Conservation (phyloP, 2,329 filamentous ascomycete species). For the Neospermospora avenae region DNA sequence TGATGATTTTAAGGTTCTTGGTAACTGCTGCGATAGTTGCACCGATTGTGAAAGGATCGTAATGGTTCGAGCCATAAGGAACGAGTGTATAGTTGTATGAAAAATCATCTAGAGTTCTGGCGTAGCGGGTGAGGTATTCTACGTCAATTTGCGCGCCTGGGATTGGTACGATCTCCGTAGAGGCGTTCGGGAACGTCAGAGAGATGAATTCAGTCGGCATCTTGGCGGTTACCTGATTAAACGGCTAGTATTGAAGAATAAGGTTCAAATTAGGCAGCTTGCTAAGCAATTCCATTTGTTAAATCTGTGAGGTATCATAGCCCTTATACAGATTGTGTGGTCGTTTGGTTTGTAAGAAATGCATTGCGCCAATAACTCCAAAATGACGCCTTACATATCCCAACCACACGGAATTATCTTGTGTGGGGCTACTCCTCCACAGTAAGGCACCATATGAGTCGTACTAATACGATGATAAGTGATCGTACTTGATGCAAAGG, state of each 20-base stretch:
- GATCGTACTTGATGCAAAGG: neutral
- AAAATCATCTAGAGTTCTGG: slow-evolving; percentile 55
- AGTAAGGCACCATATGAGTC: neutral
- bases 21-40: slow-evolving; percentile 55
- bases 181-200: slow-evolving; percentile 53
- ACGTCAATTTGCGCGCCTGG: slow-evolving; percentile 51
- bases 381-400: slow-evolving; percentile 4
- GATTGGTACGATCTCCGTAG: slow-evolving; percentile 53
- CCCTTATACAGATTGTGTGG: neutral
- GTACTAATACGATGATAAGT: neutral
- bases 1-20: slow-evolving; percentile 58
- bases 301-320: neutral
- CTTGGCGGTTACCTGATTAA: slow-evolving; percentile 12
- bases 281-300: too few species aligned
- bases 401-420: neutral
- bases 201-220: slow-evolving; percentile 57
- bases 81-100: slow-evolving; percentile 60
- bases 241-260: neutral
- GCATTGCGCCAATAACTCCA: neutral
- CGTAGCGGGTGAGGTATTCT: slow-evolving; percentile 54
- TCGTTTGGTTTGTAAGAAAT: slow-evolving; percentile 5
- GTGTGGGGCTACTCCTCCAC: neutral
- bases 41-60: slow-evolving; percentile 56
- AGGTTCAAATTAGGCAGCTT: neutral
- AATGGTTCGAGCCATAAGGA: slow-evolving; percentile 53